These are phyloP conservation scores for Hippophae tibetana DNA, from an alignment of 306 rosid species.

Conservation along the genomic window DNA sequence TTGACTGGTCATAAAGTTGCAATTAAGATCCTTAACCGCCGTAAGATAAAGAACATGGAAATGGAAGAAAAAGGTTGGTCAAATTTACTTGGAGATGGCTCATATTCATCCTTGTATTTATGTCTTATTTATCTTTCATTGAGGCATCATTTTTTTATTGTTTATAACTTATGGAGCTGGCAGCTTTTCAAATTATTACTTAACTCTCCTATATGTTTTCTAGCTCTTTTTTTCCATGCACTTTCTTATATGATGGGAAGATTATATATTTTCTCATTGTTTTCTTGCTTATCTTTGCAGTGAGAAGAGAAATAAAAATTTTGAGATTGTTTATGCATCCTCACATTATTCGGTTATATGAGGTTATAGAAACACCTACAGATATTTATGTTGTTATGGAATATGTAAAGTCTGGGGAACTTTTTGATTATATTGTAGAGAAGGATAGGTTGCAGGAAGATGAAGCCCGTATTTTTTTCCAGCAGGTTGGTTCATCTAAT, in stretches of 20 bases:
- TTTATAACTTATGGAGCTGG: too few species aligned
- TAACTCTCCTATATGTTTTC: not conserved
- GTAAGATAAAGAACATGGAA: slow-evolving; percentile 71
- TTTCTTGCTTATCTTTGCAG: slow-evolving; percentile 27
- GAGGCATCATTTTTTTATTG: too few species aligned
- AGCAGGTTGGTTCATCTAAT: slow-evolving; percentile 51
- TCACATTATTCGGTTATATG: slow-evolving; percentile 79
- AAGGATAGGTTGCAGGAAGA: slow-evolving; percentile 94
- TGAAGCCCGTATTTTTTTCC: slow-evolving; percentile 90
- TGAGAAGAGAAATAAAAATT: slow-evolving; percentile 83
- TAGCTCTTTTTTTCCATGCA: not conserved
- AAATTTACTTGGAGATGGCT: slow-evolving; percentile 6
- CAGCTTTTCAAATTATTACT: too few species aligned
- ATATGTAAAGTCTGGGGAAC: slow-evolving; percentile 83
- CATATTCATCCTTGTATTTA: not conserved
- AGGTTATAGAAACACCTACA: slow-evolving; percentile 76
- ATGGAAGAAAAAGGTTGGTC: slow-evolving; percentile 86
- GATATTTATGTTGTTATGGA: slow-evolving; percentile 88
- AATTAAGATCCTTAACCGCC: slow-evolving; percentile 84
- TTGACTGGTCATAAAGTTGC: slow-evolving; percentile 88
- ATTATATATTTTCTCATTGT: too few species aligned
- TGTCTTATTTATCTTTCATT: too few species aligned
- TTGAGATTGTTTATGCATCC: slow-evolving; percentile 91
- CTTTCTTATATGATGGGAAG: too few species aligned
- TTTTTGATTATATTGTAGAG: slow-evolving; percentile 84